Base-by-base conservation (phyloP, 2,329 filamentous ascomycete species). In the Ophiostoma ulmi region DNA sequence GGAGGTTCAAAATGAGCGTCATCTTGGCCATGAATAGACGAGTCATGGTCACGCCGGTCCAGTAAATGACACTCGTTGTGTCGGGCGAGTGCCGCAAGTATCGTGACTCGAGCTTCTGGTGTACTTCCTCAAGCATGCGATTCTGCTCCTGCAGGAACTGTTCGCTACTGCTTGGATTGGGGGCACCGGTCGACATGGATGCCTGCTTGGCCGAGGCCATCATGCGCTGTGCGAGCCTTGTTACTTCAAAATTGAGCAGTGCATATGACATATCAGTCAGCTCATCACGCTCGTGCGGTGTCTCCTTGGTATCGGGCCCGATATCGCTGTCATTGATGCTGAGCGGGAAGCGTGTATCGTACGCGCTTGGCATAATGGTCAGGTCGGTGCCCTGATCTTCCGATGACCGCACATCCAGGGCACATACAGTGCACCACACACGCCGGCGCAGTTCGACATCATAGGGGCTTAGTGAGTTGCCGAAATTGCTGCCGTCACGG, bases 1-100 rank as follows among this genome's bases (percentile, higher is more conserved):
- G 91, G 75, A 94, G 89, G 75, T 94, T 91, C 2, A 92, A 85
- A 72, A 93, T 85, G 48, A 95, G 83, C 81, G 89, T 92, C 82
- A 93, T 88, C 79, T 93, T 94, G 69, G 89, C 88, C 80, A 93
- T 86, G 73, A 94, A 88, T 41, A 94, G 82, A 11, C 90, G 86
- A 3, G 87, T 85, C 35, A 74, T 74, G 1, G 73, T 78, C 1
- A 81, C 72, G 0, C 75, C 75, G 0, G 81, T 79, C 81, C 82
- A 83, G 69, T 79, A 78, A 0, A 73, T 68, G 26, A 81, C 76
- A 68, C 79, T 77, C 0, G 71, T 75, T 1, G 75, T 69, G 3
- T 80, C 77, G 1, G 73, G 74, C 0, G 78, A 74, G 73, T 82
- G 79, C 52, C 79, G 80, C 17, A 85, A 76, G 71, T 83, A 86